Evolutionary conservation across 345 rosid genomes (phyloP).

Genomic region (Trapa incisa): DNA sequence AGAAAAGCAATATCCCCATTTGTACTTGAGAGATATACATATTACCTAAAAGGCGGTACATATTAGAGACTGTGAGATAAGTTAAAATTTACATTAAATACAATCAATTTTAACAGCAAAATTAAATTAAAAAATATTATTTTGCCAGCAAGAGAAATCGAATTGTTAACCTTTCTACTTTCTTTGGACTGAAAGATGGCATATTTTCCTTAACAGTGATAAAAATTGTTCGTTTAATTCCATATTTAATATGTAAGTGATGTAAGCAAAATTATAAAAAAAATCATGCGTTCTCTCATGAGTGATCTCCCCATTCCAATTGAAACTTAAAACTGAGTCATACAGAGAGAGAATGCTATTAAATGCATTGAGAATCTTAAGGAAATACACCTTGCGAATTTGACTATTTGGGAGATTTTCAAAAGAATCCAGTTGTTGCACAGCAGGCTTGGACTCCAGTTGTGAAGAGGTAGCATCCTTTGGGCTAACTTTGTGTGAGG

Average conservation of each 20-base stretch:
- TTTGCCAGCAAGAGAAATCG: not conserved
- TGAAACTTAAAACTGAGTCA: not conserved
- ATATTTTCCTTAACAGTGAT: not conserved
- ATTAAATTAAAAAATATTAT: not conserved
- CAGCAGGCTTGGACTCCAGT: constrained; percentile 28
- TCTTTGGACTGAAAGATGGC: not conserved
- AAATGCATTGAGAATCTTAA: not conserved
- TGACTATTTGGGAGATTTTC: constrained; percentile 88
- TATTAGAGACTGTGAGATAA: not conserved
- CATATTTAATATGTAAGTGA: not conserved
- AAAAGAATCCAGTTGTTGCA: constrained; percentile 40
- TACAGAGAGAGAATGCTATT: not conserved
- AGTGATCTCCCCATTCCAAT: not conserved
- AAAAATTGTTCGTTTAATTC: not conserved
- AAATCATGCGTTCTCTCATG: not conserved
- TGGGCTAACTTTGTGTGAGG: constrained; percentile 21
- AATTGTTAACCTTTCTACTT: not conserved
- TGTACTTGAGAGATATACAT: not conserved
- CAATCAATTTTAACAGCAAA: not conserved
- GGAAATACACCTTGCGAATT: constrained; percentile 81
- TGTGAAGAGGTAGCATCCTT: constrained; percentile 24
- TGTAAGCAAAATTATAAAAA: not conserved
- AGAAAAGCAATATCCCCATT: not conserved
- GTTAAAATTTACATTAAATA: not conserved
- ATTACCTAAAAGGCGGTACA: not conserved